Percentiles rank a stretch among this genome's conserved stretches.
Conservation (phyloP, 2,329 filamentous ascomycete species). For the Fusarium lateritium region DNA sequence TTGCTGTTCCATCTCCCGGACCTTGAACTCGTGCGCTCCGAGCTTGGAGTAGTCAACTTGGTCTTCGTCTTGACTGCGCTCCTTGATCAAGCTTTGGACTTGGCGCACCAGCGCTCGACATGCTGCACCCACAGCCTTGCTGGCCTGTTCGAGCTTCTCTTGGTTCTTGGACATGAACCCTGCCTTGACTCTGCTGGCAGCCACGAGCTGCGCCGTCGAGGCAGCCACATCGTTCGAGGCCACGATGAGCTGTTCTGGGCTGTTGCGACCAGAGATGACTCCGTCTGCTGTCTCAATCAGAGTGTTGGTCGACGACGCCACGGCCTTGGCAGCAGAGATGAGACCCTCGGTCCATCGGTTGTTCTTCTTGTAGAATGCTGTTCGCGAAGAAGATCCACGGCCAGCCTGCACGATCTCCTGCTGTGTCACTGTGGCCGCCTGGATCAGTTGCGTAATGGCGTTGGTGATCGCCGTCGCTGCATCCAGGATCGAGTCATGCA, state of each 20-base stretch:
- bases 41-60: slow-evolving; percentile 89
- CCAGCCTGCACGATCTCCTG: slow-evolving; percentile 97
- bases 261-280: slow-evolving; percentile 92
- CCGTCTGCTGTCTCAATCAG: slow-evolving; percentile 98
- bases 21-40: slow-evolving; percentile 97
- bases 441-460: slow-evolving; percentile 94
- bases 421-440: slow-evolving; percentile 92
- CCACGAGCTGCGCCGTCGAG: slow-evolving; percentile 95
- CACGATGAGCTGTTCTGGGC: slow-evolving; percentile 96
- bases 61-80: slow-evolving; percentile 86
- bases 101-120: slow-evolving; percentile 91
- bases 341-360: slow-evolving; percentile 99
- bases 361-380: slow-evolving; percentile 99
- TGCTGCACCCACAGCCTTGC: slow-evolving; percentile 91
- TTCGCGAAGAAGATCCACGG: slow-evolving; percentile 86
- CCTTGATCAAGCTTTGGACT: slow-evolving; percentile 93
- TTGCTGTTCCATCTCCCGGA: slow-evolving; percentile 99
- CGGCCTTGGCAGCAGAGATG: slow-evolving; percentile 96
- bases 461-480: slow-evolving; percentile 94
- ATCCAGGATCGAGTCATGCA: slow-evolving; percentile 95
- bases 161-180: slow-evolving; percentile 98
- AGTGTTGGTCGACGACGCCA: slow-evolving; percentile 92
- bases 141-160: slow-evolving; percentile 89
- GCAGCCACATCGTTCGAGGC: slow-evolving; percentile 97
- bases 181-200: slow-evolving; percentile 95